phyloP scores from a whole-genome alignment of 2,329 filamentous ascomycete species.

The Ceratocystis huliohia region DNA sequence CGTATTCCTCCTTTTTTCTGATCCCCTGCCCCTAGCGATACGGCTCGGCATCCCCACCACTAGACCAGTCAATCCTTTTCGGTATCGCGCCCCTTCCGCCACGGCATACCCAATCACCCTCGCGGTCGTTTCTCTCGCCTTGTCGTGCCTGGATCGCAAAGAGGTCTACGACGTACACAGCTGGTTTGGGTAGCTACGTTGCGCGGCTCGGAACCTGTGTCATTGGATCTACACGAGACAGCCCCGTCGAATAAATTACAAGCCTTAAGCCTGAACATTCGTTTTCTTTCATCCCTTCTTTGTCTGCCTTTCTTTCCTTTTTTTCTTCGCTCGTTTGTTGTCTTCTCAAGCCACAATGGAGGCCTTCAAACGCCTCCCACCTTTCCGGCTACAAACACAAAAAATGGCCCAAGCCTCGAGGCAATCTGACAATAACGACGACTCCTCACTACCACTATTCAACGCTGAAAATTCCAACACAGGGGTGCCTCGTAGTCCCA shows the following conservation, averaged over 20 bases:
- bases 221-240: neutral
- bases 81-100: neutral
- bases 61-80: neutral
- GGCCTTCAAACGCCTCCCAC: conserved; percentile 19
- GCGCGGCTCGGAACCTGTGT: neutral
- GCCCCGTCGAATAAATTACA: neutral
- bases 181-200: neutral
- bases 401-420: conserved; percentile 25
- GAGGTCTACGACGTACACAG: neutral
- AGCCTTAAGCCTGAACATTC: neutral
- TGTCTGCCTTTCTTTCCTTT: neutral
- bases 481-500: conserved; percentile 23
- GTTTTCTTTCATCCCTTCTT: neutral
- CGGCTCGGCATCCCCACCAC: conserved; percentile 4
- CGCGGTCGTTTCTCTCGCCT: neutral
- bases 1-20: neutral
- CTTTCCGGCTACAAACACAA: conserved; percentile 12
- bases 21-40: neutral
- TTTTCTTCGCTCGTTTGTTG: neutral
- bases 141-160: neutral
- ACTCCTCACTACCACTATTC: conserved; percentile 20
- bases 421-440: conserved; percentile 29
- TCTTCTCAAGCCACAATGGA: conserved; percentile 12
- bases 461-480: conserved; percentile 34
- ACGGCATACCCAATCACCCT: neutral